Conservation (phyloP, 768 basidiomycete genomes). For the Panellus pusillus region DNA sequence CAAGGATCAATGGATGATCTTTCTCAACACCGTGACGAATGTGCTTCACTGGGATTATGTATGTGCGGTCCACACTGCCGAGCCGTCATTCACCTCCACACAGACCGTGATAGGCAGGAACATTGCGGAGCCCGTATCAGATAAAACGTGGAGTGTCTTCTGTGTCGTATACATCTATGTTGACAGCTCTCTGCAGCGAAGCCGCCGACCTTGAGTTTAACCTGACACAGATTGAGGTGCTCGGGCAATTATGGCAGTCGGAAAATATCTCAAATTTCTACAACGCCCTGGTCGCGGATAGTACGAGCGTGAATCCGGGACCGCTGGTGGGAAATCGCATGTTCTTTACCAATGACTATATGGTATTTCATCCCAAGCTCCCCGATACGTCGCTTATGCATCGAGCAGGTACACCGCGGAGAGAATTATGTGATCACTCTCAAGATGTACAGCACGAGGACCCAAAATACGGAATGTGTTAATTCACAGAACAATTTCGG, state of each 20-base stretch:
- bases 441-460: conserved; percentile 47
- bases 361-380: conserved; percentile 31
- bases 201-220: conserved; percentile 42
- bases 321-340: conserved; percentile 41
- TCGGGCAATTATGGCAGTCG: conserved; percentile 41
- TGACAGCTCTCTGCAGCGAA: conserved; percentile 29
- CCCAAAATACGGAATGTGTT: conserved; percentile 47
- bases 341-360: conserved; percentile 50
- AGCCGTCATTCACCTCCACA: conserved; percentile 3
- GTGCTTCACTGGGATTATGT: conserved; percentile 52
- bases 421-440: conserved; percentile 42
- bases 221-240: conserved; percentile 37
- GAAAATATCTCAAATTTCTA: conserved; percentile 28
- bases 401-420: conserved; percentile 44
- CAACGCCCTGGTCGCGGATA: conserved; percentile 25
- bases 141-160: conserved; percentile 15
- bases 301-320: conserved; percentile 39
- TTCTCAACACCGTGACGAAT: conserved; percentile 41
- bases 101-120: conserved; percentile 47
- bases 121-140: conserved; percentile 46
- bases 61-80: conserved; percentile 10
- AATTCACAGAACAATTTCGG: conserved; percentile 47
- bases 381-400: neutral
- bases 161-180: neutral
- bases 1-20: conserved; percentile 53